Percentiles rank a stretch among this genome's conserved stretches.
phyloP scores from a whole-genome alignment of 2,329 filamentous ascomycete species.

The Sclerotinia glacialis region DNA sequence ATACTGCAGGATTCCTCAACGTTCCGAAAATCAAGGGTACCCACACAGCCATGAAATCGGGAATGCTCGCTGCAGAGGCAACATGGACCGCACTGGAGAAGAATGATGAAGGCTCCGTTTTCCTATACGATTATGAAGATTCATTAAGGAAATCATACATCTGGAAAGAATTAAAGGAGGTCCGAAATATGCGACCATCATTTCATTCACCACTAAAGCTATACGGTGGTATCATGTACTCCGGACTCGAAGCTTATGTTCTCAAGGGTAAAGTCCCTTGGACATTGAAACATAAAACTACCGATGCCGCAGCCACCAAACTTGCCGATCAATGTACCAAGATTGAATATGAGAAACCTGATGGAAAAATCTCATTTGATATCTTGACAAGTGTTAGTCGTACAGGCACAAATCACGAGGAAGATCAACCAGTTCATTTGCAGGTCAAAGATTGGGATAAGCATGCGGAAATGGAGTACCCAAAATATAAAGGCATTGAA shows the following conservation, averaged over 20 bases:
- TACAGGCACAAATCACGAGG: conserved; percentile 97
- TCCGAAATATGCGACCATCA: conserved; percentile 95
- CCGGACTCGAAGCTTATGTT: conserved; percentile 84
- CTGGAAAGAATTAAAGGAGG: conserved; percentile 91
- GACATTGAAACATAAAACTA: conserved; percentile 82
- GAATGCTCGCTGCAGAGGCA: conserved; percentile 93
- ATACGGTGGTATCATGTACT: conserved; percentile 88
- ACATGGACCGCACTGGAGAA: conserved; percentile 71
- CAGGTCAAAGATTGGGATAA: conserved; percentile 94
- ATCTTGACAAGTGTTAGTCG: conserved; percentile 93
- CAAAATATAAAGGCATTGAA: conserved; percentile 86
- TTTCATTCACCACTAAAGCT: conserved; percentile 87
- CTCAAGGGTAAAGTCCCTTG: conserved; percentile 84
- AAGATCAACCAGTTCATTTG: conserved; percentile 95
- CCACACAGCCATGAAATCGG: conserved; percentile 95
- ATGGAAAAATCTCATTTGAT: conserved; percentile 92
- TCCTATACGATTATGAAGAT: conserved; percentile 93
- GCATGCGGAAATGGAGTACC: conserved; percentile 80
- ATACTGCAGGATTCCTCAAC: conserved; percentile 95
- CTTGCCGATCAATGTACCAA: conserved; percentile 74
- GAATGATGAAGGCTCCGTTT: conserved; percentile 66
- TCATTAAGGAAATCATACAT: conserved; percentile 80
- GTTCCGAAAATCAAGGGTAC: conserved; percentile 98
- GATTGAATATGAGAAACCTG: conserved; percentile 96
- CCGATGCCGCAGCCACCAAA: conserved; percentile 77